phyloP scores from a whole-genome alignment of 169 alveolate genomes.

The Ichthyophthirius multifiliis region DNA sequence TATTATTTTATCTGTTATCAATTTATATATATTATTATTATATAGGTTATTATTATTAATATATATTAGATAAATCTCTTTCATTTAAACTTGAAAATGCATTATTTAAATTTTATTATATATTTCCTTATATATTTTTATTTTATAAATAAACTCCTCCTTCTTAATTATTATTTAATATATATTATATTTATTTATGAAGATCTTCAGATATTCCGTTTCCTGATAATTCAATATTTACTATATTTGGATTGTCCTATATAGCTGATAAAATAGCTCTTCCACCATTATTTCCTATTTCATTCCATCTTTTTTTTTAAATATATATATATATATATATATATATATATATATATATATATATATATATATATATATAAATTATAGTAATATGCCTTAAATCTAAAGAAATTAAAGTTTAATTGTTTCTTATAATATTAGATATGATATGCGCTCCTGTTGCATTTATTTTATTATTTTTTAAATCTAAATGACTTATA shows the following conservation, averaged over 20 bases:
- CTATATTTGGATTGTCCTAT: not conserved
- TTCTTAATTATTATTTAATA: not conserved
- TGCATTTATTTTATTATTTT: conserved; percentile 7
- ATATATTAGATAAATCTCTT: not conserved
- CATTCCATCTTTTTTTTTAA: conserved; percentile 11
- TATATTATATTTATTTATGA: not conserved
- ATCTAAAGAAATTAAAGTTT: not conserved
- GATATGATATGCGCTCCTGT: conserved; percentile 15
- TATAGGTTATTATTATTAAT: not conserved
- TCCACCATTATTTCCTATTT: not conserved
- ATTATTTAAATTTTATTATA: not conserved
- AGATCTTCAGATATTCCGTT: not conserved
- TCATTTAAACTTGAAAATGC: not conserved
- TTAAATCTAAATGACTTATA: conserved; percentile 21
- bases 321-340: not conserved
- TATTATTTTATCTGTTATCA: not conserved
- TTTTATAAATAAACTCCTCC: not conserved
- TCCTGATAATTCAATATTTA: conserved; percentile 9
- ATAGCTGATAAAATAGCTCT: not conserved
- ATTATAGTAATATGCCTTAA: not conserved
- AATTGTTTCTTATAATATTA: not conserved
- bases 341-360: not conserved
- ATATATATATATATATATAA: no score
- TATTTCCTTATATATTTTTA: not conserved
- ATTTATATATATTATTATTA: not conserved